Percentiles rank a stretch among this genome's conserved stretches.
Evolutionary conservation across 352 stramenopile genomes (phyloP).

Genomic region (Blastocystis sp.): DNA sequence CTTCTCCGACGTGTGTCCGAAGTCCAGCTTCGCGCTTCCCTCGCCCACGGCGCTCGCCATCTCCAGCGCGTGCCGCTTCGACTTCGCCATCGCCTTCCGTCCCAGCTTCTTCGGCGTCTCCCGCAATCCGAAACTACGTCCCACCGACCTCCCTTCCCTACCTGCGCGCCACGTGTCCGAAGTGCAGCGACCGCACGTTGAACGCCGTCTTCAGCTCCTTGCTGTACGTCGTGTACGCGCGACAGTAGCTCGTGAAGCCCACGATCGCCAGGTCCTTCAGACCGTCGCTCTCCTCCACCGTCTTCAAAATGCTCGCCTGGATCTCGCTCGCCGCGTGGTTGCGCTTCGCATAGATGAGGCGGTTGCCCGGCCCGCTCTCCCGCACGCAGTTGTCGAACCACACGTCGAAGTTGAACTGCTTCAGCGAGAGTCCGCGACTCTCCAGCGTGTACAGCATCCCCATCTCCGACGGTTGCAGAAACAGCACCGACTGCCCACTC

Average conservation of each 20-base stretch:
- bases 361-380: not conserved
- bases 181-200: slow-evolving; percentile 78
- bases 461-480: slow-evolving; percentile 86
- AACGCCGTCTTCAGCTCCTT: slow-evolving; percentile 79
- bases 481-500: slow-evolving; percentile 82
- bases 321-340: slow-evolving; percentile 55
- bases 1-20: slow-evolving; percentile 36
- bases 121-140: slow-evolving; percentile 16
- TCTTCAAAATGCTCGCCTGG: not conserved
- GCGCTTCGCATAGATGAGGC: slow-evolving; percentile 36
- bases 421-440: slow-evolving; percentile 71
- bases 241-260: slow-evolving; percentile 79
- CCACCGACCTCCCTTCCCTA: slow-evolving; percentile 63
- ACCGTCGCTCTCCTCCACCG: slow-evolving; percentile 48
- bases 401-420: slow-evolving; percentile 65
- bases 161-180: slow-evolving; percentile 81
- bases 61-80: not conserved
- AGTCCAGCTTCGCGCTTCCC: slow-evolving; percentile 23
- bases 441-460: slow-evolving; percentile 82
- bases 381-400: slow-evolving; percentile 47
- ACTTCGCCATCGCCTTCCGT: slow-evolving; percentile 1
- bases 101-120: slow-evolving; percentile 31
- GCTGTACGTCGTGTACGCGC: slow-evolving; percentile 79
- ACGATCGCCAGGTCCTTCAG: slow-evolving; percentile 73
- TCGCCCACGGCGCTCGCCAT: not conserved